Evolutionary conservation across 139 green algal species (phyloP), one percentile per base, ranked within the genome.

Genomic region (Penium margaritaceum): DNA sequence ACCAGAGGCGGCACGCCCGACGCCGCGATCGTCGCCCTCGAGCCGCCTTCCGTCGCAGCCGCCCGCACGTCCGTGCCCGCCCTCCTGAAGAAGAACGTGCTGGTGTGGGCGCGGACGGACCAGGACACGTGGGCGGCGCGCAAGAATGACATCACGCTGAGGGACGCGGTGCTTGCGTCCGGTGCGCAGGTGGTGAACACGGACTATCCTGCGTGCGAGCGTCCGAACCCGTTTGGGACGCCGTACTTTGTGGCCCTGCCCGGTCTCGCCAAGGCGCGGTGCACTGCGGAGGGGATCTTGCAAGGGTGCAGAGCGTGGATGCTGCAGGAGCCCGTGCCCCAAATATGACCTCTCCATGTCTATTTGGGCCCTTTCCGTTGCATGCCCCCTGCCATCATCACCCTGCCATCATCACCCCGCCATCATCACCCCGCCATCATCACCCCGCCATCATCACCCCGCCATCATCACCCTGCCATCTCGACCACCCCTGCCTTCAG

Each of bases 151-250:
- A 29, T 17, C 2, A 44, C 32, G 30, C 29, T 24, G 32, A 66
- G 58, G 33, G 4, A 66, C n/a, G 32, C 27, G 58, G 58, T 29
- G 32, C 58, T 66, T 27, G 30, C 58, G 33, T 66, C 33, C 12
- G 58, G 58, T 0, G 58, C 58, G n/a, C 58, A 66, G 58, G n/a
- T 66, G 2, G 58, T 66, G 30, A 17, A 38, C 58, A 66, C 58
- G 58, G 58, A 66, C 2, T 66, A 66, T 9, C 58, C 58, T 39
- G 33, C 30, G 14, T 24, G 19, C 7, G 58, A 66, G 33, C n/a
- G 30, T 17, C 58, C 58, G 12, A 66, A 66, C 58, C 58, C 58
- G 33, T 66, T 66, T 66, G 58, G 58, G 24, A 66, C 58, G 14
- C 58, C 30, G 17, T 66, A 66, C 24, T 38, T 24, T 24, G 58